Evolutionary conservation across 495 filamentous ascomycete genomes (phyloP), one percentile per base, ranked within the genome.

Genomic region (Aspergillus funiculosus): DNA sequence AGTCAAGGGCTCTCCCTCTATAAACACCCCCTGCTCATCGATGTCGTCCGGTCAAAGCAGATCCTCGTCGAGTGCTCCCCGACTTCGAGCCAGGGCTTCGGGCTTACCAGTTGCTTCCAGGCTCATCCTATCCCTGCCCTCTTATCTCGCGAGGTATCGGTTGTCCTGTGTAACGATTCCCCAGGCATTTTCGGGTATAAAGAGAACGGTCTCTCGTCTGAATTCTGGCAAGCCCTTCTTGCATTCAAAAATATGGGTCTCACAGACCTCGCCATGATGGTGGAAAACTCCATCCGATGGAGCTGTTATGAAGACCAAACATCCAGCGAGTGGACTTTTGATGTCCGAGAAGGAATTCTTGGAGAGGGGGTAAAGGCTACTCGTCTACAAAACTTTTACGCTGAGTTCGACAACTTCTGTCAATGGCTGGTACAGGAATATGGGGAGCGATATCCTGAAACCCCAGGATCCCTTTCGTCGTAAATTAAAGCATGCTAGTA

Each of bases 221-320:
- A 94, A 57, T 94, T 91, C 64, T 95, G 89, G 89, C 87, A 91
- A 62, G 85, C 85, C 5, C 65, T 97, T 28, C 87, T 92, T 55
- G 86, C 83, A 1, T 85, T 88, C 68, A 79, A 94, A 43, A 91
- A 87, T 51, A 75, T 95, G 18, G 92, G 89, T 10, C 63, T 94
- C 18, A 56, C 59, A 1, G 66, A 64, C 4, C 51, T 97, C 28
- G 91, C 88, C 4, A 82, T 82, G 53, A 72, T 98, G 54, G 91
- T 86, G 10, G 88, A 95, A 70, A 97, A 94, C 46, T 94, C 89
- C 43, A 82, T 98, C 28, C 74, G 84, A 21, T 96, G 86, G 85
- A 87, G 89, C 17, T 82, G 83, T 24, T 95, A 86, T 58, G 86
- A 89, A 56, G 90, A 95, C 54, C 82, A 85, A 56, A 66, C 63